Percentiles rank a stretch among this genome's conserved stretches.
phyloP scores from a whole-genome alignment of 345 rosid genomes.

The Gossypium longicalyx region DNA sequence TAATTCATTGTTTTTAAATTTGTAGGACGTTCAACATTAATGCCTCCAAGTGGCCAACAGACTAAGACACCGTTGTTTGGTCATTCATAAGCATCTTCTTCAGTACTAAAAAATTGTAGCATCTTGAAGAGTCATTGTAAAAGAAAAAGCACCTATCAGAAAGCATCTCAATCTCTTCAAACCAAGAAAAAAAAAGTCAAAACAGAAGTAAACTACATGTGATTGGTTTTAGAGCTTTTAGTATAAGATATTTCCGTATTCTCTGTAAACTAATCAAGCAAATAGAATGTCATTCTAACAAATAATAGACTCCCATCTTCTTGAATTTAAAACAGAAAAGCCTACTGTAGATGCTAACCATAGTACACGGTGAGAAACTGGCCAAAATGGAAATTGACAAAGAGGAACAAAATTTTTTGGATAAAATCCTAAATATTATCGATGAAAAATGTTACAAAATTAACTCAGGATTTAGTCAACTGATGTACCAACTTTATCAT shows the following conservation, averaged over 20 bases:
- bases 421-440: background rate
- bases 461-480: background rate
- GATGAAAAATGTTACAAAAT: background rate
- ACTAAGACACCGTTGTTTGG: background rate
- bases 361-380: background rate
- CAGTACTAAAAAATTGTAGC: background rate
- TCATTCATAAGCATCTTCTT: background rate
- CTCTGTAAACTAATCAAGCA: background rate
- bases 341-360: background rate
- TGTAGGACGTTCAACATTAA: constrained; percentile 3
- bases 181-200: background rate
- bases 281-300: background rate
- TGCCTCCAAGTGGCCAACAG: background rate
- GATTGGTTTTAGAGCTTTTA: background rate
- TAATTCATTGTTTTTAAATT: constrained; percentile 9
- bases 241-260: background rate
- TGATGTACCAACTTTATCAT: background rate
- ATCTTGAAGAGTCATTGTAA: background rate
- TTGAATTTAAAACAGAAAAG: background rate
- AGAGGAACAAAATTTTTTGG: background rate
- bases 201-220: background rate
- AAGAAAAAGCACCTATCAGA: background rate
- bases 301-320: background rate
- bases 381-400: background rate
- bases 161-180: background rate